A percentile compares a stretch with the other conserved stretches of the same genome.
phyloP scores from a whole-genome alignment of 129 eudicot species.

The Rutidosis leptorrhynchoides region DNA sequence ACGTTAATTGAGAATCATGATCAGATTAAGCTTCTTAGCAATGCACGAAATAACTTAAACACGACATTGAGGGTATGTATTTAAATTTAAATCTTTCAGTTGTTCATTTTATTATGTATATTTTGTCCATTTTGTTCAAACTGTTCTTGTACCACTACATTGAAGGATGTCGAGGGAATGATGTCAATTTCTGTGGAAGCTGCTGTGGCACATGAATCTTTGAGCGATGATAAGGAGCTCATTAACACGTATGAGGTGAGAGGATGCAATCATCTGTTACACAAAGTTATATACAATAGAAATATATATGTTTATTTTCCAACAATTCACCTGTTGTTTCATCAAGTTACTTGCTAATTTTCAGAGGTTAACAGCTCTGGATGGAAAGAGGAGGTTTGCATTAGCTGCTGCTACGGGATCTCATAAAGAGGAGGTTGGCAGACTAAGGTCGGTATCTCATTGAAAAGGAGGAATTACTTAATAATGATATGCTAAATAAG shows the following conservation, averaged over 20 bases:
- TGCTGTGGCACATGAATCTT: constrained; percentile 82
- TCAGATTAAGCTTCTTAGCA: constrained; percentile 95
- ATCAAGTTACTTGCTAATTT: constrained; percentile 10
- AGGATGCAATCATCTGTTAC: too few relatives aligned
- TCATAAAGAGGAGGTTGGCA: constrained; percentile 95
- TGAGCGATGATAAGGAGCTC: constrained; percentile 91
- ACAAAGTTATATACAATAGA: constrained; percentile 1
- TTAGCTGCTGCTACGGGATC: constrained; percentile 96
- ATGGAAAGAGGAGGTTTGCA: constrained; percentile 96
- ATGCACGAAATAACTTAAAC: constrained; percentile 90
- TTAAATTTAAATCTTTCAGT: background rate
- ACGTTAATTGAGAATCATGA: constrained; percentile 96
- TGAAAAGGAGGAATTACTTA: background rate
- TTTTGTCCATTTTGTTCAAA: background rate
- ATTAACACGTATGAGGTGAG: constrained; percentile 87
- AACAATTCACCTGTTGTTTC: constrained; percentile 6
- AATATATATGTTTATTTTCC: background rate
- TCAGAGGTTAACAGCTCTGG: constrained; percentile 94
- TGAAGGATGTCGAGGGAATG: constrained; percentile 97
- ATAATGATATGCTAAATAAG: constrained; percentile 13
- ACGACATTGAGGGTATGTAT: constrained; percentile 77
- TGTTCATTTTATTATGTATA: background rate
- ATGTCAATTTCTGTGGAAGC: constrained; percentile 98
- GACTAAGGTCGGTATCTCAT: constrained; percentile 62
- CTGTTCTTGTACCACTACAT: constrained; percentile 8